A percentile compares a stretch with the other conserved stretches of the same genome.
phyloP scores from a whole-genome alignment of 2,329 filamentous ascomycete species.

The Dendryphion nanum region DNA sequence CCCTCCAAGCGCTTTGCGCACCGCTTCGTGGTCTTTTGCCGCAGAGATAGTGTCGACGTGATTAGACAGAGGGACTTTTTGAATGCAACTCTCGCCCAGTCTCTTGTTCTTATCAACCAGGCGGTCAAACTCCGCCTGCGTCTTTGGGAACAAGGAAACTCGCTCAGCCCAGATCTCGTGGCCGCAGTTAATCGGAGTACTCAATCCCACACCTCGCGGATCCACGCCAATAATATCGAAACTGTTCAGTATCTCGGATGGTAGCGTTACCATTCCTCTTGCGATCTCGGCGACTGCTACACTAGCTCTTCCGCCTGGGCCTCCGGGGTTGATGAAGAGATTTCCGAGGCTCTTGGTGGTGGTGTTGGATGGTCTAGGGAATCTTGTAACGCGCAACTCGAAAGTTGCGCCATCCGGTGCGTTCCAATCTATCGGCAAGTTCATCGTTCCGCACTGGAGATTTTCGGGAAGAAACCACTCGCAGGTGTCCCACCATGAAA shows the following conservation, averaged over 20 bases:
- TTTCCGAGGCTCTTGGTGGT: conserved; percentile 30
- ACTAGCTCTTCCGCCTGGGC: conserved; percentile 38
- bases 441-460: conserved; percentile 17
- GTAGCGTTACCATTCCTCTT: neutral
- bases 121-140: conserved; percentile 36
- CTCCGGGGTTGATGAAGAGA: conserved; percentile 45
- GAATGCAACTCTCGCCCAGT: conserved; percentile 41
- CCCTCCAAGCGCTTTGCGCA: conserved; percentile 32
- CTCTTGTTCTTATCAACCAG: conserved; percentile 41
- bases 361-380: conserved; percentile 14
- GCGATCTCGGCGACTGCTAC: conserved; percentile 15
- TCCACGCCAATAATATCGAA: conserved; percentile 48
- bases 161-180: conserved; percentile 36
- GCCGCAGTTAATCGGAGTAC: conserved; percentile 42
- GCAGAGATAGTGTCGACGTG: conserved; percentile 43
- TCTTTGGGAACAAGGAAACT: conserved; percentile 39
- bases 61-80: conserved; percentile 42
- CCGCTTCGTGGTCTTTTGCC: conserved; percentile 35
- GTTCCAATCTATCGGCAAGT: conserved; percentile 35
- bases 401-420: conserved; percentile 25
- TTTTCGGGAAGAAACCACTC: conserved; percentile 2
- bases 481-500: too few species aligned
- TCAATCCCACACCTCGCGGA: conserved; percentile 45
- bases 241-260: conserved; percentile 9
- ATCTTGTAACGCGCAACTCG: conserved; percentile 24